A percentile compares a stretch with the other conserved stretches of the same genome.
Conservation (phyloP, 225 moss, liverwort and hornwort species). For the Marchantia polymorpha region DNA sequence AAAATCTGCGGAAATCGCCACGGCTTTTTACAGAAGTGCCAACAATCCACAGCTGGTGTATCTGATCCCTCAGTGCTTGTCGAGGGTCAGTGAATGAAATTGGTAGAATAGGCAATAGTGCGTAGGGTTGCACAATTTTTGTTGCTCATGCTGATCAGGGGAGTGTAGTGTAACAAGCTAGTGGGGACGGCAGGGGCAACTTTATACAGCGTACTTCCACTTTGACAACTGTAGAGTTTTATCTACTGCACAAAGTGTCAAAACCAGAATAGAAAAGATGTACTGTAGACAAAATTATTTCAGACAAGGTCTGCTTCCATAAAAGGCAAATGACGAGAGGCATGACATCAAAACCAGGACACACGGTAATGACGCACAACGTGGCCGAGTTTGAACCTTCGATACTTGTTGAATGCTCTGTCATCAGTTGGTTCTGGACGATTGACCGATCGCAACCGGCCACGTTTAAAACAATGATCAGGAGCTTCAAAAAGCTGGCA, state of each 20-base stretch:
- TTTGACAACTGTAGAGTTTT: conserved; percentile 8
- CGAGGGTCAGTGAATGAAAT: not conserved
- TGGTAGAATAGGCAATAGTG: not conserved
- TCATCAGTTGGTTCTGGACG: not conserved
- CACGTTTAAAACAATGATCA: conserved; percentile 5
- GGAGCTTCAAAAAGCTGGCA: not conserved
- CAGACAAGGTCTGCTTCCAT: conserved; percentile 8
- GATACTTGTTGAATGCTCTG: not conserved
- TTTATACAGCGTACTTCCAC: conserved; percentile 11
- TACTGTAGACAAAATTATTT: conserved; percentile 8
- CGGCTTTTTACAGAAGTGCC: not conserved
- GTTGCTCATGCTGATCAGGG: not conserved
- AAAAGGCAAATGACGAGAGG: conserved; percentile 3
- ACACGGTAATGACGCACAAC: not conserved
- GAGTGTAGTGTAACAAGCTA: not conserved
- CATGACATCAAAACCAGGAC: not conserved
- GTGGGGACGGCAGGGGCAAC: not conserved
- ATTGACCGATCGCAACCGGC: not conserved
- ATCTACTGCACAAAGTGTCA: conserved; percentile 2
- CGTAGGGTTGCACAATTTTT: not conserved
- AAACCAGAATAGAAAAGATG: conserved; percentile 15
- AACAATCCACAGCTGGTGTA: conserved; percentile 2
- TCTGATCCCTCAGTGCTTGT: not conserved
- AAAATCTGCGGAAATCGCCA: not conserved
- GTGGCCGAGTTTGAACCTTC: conserved; percentile 1